Percentiles rank a stretch among this genome's conserved stretches.
These are phyloP conservation scores for Tuber brumale DNA, from an alignment of 495 filamentous ascomycete species.

Conservation along the genomic window DNA sequence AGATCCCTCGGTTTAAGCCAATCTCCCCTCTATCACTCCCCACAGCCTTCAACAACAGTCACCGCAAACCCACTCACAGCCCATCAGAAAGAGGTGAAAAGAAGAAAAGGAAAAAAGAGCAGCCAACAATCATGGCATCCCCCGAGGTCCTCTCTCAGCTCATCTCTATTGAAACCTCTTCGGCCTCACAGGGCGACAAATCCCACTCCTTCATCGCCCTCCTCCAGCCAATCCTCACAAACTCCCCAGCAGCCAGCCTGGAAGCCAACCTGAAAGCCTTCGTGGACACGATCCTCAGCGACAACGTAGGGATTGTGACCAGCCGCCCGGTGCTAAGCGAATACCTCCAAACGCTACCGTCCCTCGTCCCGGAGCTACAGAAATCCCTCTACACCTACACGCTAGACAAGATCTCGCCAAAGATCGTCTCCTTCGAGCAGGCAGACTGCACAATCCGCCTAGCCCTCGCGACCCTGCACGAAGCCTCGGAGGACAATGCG, in stretches of 20 bases:
- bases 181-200: constrained; percentile 51
- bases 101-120: no score
- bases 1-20: neutral
- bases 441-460: constrained; percentile 70
- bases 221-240: constrained; percentile 56
- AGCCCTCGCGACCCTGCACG: constrained; percentile 74
- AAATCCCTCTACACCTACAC: constrained; percentile 65
- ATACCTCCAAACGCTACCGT: constrained; percentile 55
- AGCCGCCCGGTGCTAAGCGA: constrained; percentile 63
- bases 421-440: constrained; percentile 75
- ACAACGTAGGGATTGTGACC: constrained; percentile 66
- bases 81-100: neutral
- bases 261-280: constrained; percentile 63
- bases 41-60: neutral
- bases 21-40: neutral
- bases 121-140: constrained; percentile 50
- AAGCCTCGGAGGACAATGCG: constrained; percentile 70
- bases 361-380: constrained; percentile 50
- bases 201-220: constrained; percentile 59
- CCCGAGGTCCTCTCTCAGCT: constrained; percentile 54
- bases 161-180: constrained; percentile 51
- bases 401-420: constrained; percentile 57
- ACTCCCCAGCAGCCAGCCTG: constrained; percentile 51
- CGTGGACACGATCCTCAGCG: constrained; percentile 60
- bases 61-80: neutral